phyloP scores from a whole-genome alignment of 2,329 filamentous ascomycete genomes.

The Neoarthrinium moseri region DNA sequence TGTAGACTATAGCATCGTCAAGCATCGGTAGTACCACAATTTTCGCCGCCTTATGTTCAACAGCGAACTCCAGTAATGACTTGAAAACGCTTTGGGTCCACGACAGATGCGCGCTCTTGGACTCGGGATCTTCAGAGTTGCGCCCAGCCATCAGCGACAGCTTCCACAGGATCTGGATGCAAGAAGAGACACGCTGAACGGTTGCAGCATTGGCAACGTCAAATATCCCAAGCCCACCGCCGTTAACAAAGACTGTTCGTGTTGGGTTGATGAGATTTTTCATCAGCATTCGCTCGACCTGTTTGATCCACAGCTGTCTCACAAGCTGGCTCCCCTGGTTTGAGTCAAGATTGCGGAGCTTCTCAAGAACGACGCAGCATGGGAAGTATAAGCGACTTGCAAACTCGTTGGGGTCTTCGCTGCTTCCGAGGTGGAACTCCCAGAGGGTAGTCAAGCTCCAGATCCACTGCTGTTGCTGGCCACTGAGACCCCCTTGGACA shows the following conservation, averaged over 20 bases:
- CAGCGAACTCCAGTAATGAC: constrained; percentile 18
- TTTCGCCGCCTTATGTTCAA: constrained; percentile 15
- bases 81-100: constrained; percentile 26
- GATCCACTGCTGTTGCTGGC: constrained; percentile 47
- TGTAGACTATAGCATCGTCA: constrained; percentile 30
- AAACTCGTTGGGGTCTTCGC: constrained; percentile 46
- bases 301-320: constrained; percentile 40
- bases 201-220: constrained; percentile 39
- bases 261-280: constrained; percentile 52
- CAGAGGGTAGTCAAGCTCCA: constrained; percentile 45
- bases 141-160: constrained; percentile 24
- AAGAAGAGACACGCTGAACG: constrained; percentile 30
- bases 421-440: constrained; percentile 52
- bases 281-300: constrained; percentile 48
- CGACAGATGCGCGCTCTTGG: constrained; percentile 25
- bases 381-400: constrained; percentile 44
- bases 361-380: constrained; percentile 37
- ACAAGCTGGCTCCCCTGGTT: constrained; percentile 21
- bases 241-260: constrained; percentile 44
- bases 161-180: constrained; percentile 42
- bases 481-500: constrained; percentile 28
- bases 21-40: constrained; percentile 29
- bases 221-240: constrained; percentile 39
- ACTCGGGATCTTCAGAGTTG: constrained; percentile 24
- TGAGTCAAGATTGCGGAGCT: constrained; percentile 31